These are phyloP conservation scores for Botrytis fabae DNA, from an alignment of 2,329 filamentous ascomycete genomes.

Conservation along the genomic window DNA sequence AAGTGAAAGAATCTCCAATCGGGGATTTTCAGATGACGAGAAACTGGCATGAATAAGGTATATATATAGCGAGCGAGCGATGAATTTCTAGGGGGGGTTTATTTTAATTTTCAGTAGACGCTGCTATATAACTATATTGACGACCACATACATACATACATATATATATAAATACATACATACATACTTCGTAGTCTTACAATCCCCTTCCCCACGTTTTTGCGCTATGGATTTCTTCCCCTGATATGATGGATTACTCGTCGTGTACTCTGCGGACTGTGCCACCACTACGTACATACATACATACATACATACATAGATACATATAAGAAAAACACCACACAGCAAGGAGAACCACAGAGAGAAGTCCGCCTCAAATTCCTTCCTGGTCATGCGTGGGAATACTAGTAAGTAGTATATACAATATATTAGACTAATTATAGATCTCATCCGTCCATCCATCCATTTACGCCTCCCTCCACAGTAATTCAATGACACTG, in stretches of 20 bases:
- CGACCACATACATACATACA: neutral
- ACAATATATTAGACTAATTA: neutral
- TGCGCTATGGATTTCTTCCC: neutral
- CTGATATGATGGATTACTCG: neutral
- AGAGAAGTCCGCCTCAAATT: neutral
- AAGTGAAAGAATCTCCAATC: too few relatives aligned
- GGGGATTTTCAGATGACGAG: too few relatives aligned
- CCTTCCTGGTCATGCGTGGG: neutral
- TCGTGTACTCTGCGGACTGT: neutral
- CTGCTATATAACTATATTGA: too few relatives aligned
- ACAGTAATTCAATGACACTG: neutral
- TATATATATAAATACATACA: too few relatives aligned
- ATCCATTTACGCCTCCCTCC: neutral
- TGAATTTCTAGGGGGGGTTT: too few relatives aligned
- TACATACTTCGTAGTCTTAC: too few relatives aligned
- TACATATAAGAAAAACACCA: too few relatives aligned
- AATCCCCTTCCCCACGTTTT: conserved; percentile 4
- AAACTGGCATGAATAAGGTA: too few relatives aligned
- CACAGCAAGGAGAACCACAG: neutral
- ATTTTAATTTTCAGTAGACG: too few relatives aligned
- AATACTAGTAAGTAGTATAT: neutral
- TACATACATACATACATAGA: too few relatives aligned
- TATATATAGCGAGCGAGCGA: too few relatives aligned
- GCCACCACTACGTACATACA: neutral
- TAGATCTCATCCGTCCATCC: neutral